Conservation (phyloP, 495 filamentous ascomycete genomes). For the Aeminium ludgeri region DNA sequence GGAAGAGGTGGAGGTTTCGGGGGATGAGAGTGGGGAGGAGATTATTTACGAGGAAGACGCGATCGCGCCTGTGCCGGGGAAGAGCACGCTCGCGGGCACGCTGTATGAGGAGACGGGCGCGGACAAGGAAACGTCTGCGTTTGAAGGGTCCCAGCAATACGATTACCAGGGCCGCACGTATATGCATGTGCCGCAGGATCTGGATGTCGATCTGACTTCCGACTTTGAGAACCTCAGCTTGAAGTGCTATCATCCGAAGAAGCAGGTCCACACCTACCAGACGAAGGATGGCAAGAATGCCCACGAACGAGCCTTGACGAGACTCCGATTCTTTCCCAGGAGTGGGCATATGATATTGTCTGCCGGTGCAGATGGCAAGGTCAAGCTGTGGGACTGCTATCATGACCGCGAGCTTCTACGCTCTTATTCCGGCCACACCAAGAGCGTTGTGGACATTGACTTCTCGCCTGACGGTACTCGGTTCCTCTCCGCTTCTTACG, state of each 20-base stretch:
- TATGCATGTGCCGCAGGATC: slow-evolving; percentile 91
- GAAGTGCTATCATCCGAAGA: slow-evolving; percentile 90
- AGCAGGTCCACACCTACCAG: slow-evolving; percentile 76
- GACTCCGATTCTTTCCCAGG: slow-evolving; percentile 69
- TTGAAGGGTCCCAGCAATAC: slow-evolving; percentile 63
- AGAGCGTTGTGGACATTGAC: slow-evolving; percentile 74
- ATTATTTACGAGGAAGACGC: slow-evolving; percentile 59
- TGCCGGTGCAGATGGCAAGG: slow-evolving; percentile 66
- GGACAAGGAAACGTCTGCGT: slow-evolving; percentile 58
- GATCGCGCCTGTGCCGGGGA: slow-evolving; percentile 32
- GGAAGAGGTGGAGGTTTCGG: slow-evolving; percentile 33
- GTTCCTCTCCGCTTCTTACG: slow-evolving; percentile 85
- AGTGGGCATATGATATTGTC: slow-evolving; percentile 81
- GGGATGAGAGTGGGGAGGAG: slow-evolving; percentile 33
- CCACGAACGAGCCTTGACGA: slow-evolving; percentile 72
- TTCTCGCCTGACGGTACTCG: slow-evolving; percentile 68
- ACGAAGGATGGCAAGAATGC: slow-evolving; percentile 21
- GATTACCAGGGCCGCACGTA: slow-evolving; percentile 89
- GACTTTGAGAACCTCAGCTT: slow-evolving; percentile 44
- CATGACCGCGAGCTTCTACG: slow-evolving; percentile 74
- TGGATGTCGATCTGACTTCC: slow-evolving; percentile 75
- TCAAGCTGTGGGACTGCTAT: slow-evolving; percentile 93
- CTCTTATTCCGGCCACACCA: slow-evolving; percentile 77
- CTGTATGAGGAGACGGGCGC: slow-evolving; percentile 40
- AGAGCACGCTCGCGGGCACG: slow-evolving; percentile 38